A percentile compares a stretch with the other conserved stretches of the same genome.
phyloP scores from a whole-genome alignment of 2,329 filamentous ascomycete genomes.

The Fusarium palustre region DNA sequence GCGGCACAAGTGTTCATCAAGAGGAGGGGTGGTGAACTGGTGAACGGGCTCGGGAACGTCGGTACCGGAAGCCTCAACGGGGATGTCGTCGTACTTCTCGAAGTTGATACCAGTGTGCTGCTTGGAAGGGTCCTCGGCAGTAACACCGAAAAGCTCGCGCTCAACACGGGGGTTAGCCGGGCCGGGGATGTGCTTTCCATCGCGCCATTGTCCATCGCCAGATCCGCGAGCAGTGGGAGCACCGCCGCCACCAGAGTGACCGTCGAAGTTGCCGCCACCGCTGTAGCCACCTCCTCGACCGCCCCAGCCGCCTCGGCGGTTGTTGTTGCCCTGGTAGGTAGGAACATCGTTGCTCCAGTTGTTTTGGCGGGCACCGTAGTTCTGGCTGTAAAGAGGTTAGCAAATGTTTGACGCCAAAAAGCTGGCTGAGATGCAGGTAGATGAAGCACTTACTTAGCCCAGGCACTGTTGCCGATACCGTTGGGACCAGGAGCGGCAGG shows the following conservation, averaged over 20 bases:
- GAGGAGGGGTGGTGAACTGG: slow-evolving; percentile 91
- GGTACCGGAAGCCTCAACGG: slow-evolving; percentile 94
- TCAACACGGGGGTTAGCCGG: slow-evolving; percentile 89
- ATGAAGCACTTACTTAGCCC: slow-evolving; percentile 66
- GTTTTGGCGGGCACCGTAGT: slow-evolving; percentile 52
- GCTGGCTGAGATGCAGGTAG: not conserved
- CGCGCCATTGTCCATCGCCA: slow-evolving; percentile 95
- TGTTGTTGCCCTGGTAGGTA: slow-evolving; percentile 48
- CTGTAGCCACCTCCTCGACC: slow-evolving; percentile 53
- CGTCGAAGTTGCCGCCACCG: slow-evolving; percentile 60
- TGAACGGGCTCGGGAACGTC: slow-evolving; percentile 93
- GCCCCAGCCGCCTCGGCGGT: slow-evolving; percentile 52
- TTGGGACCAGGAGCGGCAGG: slow-evolving; percentile 49
- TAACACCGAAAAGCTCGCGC: slow-evolving; percentile 92
- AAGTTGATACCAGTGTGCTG: slow-evolving; percentile 99
- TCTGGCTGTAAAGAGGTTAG: slow-evolving; percentile 45
- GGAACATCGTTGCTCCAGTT: slow-evolving; percentile 51
- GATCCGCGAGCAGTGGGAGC: slow-evolving; percentile 77
- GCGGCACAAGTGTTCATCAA: slow-evolving; percentile 90
- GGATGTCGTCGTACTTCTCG: slow-evolving; percentile 99
- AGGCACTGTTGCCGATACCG: slow-evolving; percentile 72
- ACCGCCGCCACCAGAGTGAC: slow-evolving; percentile 77
- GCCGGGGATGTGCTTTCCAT: slow-evolving; percentile 95
- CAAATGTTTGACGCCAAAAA: not conserved
- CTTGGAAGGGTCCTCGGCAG: slow-evolving; percentile 92